Evolutionary conservation across 352 stramenopile species (phyloP).

Genomic region (Pythium insidiosum): DNA sequence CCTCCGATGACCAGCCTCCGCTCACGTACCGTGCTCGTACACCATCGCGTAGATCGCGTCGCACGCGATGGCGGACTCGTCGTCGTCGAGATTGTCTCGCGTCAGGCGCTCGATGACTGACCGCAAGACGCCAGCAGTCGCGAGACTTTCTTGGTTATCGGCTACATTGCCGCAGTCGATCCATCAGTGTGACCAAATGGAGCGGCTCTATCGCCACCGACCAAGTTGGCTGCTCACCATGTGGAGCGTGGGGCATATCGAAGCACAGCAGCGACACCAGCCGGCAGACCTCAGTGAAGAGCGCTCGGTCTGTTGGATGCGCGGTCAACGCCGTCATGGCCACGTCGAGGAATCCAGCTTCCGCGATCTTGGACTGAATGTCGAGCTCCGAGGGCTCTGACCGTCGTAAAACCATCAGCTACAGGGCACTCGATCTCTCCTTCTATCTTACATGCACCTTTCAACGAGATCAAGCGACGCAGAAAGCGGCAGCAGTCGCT

Average conservation of each 20-base stretch:
- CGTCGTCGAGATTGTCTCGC: conserved; percentile 5
- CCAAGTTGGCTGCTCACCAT: conserved; percentile 19
- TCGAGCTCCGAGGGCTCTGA: conserved; percentile 43
- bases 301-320: conserved; percentile 12
- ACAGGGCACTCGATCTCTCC: too few species aligned
- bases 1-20: neutral
- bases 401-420: too few species aligned
- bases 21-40: conserved; percentile 33
- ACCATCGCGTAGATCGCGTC: conserved; percentile 25
- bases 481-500: conserved; percentile 37
- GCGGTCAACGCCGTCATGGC: conserved; percentile 18
- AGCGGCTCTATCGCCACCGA: too few species aligned
- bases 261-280: conserved; percentile 42
- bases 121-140: conserved; percentile 18
- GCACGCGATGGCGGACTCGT: conserved; percentile 16
- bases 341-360: conserved; percentile 26
- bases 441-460: conserved; percentile 28
- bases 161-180: too few species aligned
- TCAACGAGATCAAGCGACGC: conserved; percentile 32
- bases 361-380: conserved; percentile 47
- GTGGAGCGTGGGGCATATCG: conserved; percentile 29
- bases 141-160: conserved; percentile 51
- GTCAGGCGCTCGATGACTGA: conserved; percentile 18
- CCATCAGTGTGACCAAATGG: neutral
- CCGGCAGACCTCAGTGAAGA: conserved; percentile 33